phyloP scores from a whole-genome alignment of 768 basidiomycete species.

The Tricholoma flavovirens region DNA sequence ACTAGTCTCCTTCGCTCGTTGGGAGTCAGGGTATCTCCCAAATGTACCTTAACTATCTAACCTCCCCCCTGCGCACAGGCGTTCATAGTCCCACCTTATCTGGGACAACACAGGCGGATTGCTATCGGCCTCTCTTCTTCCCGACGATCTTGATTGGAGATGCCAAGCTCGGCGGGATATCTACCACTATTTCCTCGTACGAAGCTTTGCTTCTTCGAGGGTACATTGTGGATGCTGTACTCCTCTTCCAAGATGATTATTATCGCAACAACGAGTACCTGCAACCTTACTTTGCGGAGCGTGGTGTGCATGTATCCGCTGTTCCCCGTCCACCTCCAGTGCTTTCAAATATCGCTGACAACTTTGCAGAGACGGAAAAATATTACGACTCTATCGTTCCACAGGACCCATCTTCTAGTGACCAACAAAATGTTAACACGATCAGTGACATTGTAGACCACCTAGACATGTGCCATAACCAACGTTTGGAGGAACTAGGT shows the following conservation, averaged over 20 bases:
- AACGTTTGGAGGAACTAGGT: conserved; percentile 67
- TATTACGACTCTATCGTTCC: conserved; percentile 59
- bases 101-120: conserved; percentile 78
- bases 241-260: conserved; percentile 81
- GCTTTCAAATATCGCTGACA: conserved; percentile 35
- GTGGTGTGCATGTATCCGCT: conserved; percentile 50
- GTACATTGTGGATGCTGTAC: conserved; percentile 77
- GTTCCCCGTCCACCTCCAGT: conserved; percentile 56
- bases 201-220: conserved; percentile 89
- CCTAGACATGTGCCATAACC: conserved; percentile 57
- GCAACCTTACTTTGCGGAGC: conserved; percentile 68
- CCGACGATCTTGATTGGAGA: conserved; percentile 88
- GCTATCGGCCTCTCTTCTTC: conserved; percentile 80
- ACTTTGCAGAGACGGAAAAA: conserved; percentile 49
- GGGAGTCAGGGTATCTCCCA: not conserved
- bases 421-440: conserved; percentile 25
- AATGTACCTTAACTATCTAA: not conserved
- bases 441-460: conserved; percentile 46
- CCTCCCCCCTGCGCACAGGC: conserved; percentile 39
- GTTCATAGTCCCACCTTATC: conserved; percentile 88
- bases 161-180: conserved; percentile 88
- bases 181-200: conserved; percentile 84
- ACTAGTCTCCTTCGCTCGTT: not conserved
- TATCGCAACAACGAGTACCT: conserved; percentile 89
- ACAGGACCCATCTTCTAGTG: conserved; percentile 9